phyloP scores from a whole-genome alignment of 2,329 filamentous ascomycete genomes.

The Sporothrix phasma region DNA sequence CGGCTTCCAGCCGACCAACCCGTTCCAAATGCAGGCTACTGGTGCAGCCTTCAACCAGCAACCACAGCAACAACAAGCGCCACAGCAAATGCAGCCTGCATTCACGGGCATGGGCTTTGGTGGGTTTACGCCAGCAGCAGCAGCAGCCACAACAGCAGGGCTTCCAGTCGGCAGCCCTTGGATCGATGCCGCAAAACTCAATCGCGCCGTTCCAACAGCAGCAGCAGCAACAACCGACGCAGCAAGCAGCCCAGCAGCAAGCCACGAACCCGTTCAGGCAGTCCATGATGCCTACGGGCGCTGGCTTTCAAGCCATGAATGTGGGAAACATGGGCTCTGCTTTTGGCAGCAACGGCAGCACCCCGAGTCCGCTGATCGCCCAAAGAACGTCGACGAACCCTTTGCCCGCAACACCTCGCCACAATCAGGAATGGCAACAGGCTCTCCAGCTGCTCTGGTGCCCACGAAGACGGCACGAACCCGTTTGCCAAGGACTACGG shows the following conservation, averaged over 20 bases:
- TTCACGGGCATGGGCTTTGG: slow-evolving; percentile 71
- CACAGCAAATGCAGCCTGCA: slow-evolving; percentile 36
- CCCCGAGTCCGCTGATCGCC: slow-evolving; percentile 22
- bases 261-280: slow-evolving; percentile 89
- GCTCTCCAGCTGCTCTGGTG: slow-evolving; percentile 33
- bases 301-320: too few relatives aligned
- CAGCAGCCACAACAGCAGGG: slow-evolving; percentile 32
- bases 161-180: slow-evolving; percentile 44
- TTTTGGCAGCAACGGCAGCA: not conserved
- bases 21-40: slow-evolving; percentile 33
- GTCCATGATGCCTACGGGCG: slow-evolving; percentile 66
- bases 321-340: slow-evolving; percentile 39
- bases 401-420: slow-evolving; percentile 64
- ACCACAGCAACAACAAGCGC: slow-evolving; percentile 25
- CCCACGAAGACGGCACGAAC: slow-evolving; percentile 46
- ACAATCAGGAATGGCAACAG: slow-evolving; percentile 29
- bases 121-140: slow-evolving; percentile 56
- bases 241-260: slow-evolving; percentile 40
- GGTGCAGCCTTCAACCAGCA: slow-evolving; percentile 25
- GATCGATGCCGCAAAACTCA: slow-evolving; percentile 49
- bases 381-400: slow-evolving; percentile 66
- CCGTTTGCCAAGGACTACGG: slow-evolving; percentile 45
- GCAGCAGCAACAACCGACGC: slow-evolving; percentile 19
- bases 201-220: slow-evolving; percentile 42
- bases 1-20: slow-evolving; percentile 32